Conservation (phyloP, 495 filamentous ascomycete species). For the Entonaema liquescens region DNA sequence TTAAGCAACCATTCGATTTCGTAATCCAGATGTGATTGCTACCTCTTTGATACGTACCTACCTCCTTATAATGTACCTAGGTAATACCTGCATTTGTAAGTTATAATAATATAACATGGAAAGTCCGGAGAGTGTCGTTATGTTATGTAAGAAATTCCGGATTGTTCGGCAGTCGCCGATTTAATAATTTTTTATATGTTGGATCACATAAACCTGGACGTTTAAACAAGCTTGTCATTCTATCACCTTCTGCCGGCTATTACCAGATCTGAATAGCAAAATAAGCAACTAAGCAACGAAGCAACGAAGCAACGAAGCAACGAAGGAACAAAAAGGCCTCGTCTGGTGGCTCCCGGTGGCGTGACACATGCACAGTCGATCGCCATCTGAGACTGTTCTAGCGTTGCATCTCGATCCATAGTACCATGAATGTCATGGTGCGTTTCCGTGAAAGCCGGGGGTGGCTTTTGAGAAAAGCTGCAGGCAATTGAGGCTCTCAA, state of each 20-base stretch:
- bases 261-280: conserved; percentile 11
- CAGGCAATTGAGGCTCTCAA: conserved; percentile 39
- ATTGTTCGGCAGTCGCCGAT: conserved; percentile 28
- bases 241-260: conserved; percentile 22
- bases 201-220: neutral
- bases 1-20: neutral
- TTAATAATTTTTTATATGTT: conserved; percentile 6
- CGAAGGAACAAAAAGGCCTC: conserved; percentile 19
- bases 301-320: neutral
- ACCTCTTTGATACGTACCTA: neutral
- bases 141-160: conserved; percentile 23
- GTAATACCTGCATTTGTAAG: too few relatives aligned
- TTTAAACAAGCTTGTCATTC: conserved; percentile 26
- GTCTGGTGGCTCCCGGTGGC: conserved; percentile 36
- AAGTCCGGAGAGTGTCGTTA: too few relatives aligned
- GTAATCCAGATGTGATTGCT: neutral
- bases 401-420: conserved; percentile 27
- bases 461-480: conserved; percentile 10
- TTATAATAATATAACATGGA: too few relatives aligned
- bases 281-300: neutral
- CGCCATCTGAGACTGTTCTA: conserved; percentile 37
- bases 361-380: conserved; percentile 37
- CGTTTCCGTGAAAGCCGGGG: conserved; percentile 36
- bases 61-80: neutral
- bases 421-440: conserved; percentile 3